phyloP scores from a whole-genome alignment of 352 stramenopile species.

The Elongisporangium prolatum region DNA sequence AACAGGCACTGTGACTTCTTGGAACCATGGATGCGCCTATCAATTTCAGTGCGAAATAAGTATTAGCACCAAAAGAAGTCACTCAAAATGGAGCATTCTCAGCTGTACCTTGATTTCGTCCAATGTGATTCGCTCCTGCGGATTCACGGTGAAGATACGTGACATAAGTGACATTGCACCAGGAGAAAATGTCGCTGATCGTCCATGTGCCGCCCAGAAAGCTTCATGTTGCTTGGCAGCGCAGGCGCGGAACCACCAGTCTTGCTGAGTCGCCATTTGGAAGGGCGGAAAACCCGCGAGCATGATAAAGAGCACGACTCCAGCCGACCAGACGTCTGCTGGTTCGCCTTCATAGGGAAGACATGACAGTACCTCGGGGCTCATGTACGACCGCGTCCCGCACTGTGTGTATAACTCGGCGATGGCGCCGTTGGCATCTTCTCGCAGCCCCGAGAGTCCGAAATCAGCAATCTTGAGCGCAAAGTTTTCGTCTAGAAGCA shows the following conservation, averaged over 20 bases:
- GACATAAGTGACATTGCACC: slow-evolving; percentile 69
- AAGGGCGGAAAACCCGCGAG: slow-evolving; percentile 91
- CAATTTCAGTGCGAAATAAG: background rate
- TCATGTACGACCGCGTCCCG: slow-evolving; percentile 91
- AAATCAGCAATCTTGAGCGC: slow-evolving; percentile 94
- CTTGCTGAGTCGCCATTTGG: slow-evolving; percentile 80
- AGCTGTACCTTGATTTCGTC: slow-evolving; percentile 59
- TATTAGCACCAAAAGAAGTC: background rate
- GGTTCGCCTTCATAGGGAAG: slow-evolving; percentile 81
- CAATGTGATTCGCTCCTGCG: slow-evolving; percentile 71
- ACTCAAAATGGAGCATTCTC: background rate
- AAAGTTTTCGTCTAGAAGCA: slow-evolving; percentile 85
- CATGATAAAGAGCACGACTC: slow-evolving; percentile 93
- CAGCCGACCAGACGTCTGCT: slow-evolving; percentile 89
- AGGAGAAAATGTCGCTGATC: slow-evolving; percentile 66
- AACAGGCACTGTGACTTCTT: slow-evolving; percentile 31
- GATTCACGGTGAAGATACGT: slow-evolving; percentile 65
- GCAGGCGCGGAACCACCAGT: slow-evolving; percentile 89
- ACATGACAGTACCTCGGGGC: slow-evolving; percentile 86
- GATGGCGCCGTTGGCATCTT: slow-evolving; percentile 52
- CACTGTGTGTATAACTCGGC: slow-evolving; percentile 85
- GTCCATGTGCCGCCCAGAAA: slow-evolving; percentile 73
- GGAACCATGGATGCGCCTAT: slow-evolving; percentile 59
- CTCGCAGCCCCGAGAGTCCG: slow-evolving; percentile 89
- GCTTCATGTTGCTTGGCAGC: slow-evolving; percentile 67